phyloP scores from a whole-genome alignment of 2,329 filamentous ascomycete genomes.

The Paraconiothyrium brasiliense region DNA sequence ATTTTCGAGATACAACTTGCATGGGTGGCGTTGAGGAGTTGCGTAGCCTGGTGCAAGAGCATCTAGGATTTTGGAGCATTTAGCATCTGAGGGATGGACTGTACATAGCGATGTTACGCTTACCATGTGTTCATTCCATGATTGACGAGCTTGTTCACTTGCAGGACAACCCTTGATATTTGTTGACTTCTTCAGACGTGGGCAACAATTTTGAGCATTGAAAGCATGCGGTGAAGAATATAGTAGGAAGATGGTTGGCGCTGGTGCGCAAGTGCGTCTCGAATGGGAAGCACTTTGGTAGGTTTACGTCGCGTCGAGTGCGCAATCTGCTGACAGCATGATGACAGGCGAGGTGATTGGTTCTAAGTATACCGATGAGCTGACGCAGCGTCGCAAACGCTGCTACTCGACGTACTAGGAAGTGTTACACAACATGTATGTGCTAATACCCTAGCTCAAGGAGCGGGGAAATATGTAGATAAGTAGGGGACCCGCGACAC shows the following conservation, averaged over 20 bases:
- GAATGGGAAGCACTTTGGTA: neutral
- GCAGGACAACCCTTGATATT: neutral
- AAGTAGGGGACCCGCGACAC: neutral
- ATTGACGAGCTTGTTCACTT: neutral
- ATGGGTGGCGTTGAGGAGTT: constrained; percentile 15
- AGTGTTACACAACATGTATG: constrained; percentile 1
- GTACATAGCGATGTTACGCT: constrained; percentile 2
- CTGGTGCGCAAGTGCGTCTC: neutral
- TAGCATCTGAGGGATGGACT: neutral
- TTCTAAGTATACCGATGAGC: neutral
- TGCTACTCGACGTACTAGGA: neutral
- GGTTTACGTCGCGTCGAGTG: too few relatives aligned
- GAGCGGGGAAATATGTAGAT: neutral
- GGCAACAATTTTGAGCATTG: neutral
- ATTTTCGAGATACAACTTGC: constrained; percentile 7
- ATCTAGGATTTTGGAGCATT: neutral
- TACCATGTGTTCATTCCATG: neutral
- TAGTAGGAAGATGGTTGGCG: neutral
- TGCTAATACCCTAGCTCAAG: too few relatives aligned
- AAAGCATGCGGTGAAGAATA: neutral
- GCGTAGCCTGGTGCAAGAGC: neutral
- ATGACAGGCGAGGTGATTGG: neutral
- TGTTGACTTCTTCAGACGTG: neutral
- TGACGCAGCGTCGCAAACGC: neutral
- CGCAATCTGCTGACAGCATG: neutral